Base-by-base conservation (phyloP, 208 protist species). In the Leishmania tarentolae region DNA sequence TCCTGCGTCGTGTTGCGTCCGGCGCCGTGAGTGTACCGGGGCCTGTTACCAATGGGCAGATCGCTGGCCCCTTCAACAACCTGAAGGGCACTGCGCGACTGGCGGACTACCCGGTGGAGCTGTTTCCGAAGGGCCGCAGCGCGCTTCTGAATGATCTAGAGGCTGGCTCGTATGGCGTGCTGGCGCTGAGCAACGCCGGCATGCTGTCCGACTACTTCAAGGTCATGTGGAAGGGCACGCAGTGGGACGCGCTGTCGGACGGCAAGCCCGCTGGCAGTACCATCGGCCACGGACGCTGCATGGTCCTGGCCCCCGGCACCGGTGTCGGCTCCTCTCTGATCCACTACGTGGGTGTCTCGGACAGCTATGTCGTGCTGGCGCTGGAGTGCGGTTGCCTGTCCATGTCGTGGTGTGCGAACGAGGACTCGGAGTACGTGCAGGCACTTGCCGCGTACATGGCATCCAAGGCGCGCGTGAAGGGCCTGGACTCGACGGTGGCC, bases 81-180 rank as follows among this genome's bases (percentile, higher is more conserved):
- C 79, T 94, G 35, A 93, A 91, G 75, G 92, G 92, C 56, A 74
- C 89, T 52, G 87, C 85, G 4, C 73, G 81, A 42, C 46, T 95
- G 35, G 76, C 50, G 8, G 87, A 92, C 42, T 94, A 88, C 85
- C 92, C 92, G 13, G 40, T 11, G 2, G 78, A 85, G 40, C 83
- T 95, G 24, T 95, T 93, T 57, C 92, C 92, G 0, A 69, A 35
- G n/a, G 86, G 88, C 57, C 88, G 87, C 59, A 89, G 83, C 61
- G 72, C 76, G n/a, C 79, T 95, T 6, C 83, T 95, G 31, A 95
- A 95, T 69, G 92, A 95, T 70, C 81, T 95, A 8, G 86, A 94
- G 69, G 90, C 90, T 1, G 90, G 88, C 57, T 90, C 82, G 61
- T 94, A 92, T 50, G 92, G 92, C 35, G 85, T 95, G 19, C 72